These are phyloP conservation scores for Meyerozyma smithsonii DNA, from an alignment of 1,139 yeast genomes.

Conservation along the genomic window DNA sequence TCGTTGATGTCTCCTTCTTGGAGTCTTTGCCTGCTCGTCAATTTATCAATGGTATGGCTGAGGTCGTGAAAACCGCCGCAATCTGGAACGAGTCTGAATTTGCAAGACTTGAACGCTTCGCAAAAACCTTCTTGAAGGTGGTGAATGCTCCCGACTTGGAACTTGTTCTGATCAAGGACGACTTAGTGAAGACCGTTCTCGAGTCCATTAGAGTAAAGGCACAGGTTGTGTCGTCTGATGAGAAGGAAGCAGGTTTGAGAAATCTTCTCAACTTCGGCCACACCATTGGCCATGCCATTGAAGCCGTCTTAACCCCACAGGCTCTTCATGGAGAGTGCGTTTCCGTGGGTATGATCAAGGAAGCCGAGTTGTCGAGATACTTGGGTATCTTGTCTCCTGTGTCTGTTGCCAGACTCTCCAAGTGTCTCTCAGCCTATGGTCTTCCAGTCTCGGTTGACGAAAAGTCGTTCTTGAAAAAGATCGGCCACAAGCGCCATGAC, in stretches of 20 bases:
- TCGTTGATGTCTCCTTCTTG: conserved; percentile 84
- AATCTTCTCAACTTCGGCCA: conserved; percentile 94
- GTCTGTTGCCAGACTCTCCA: conserved; percentile 85
- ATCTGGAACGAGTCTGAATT: conserved; percentile 94
- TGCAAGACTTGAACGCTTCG: conserved; percentile 72
- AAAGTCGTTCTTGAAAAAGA: conserved; percentile 54
- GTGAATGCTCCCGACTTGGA: conserved; percentile 47
- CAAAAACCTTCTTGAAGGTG: conserved; percentile 61
- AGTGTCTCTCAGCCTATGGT: conserved; percentile 79
- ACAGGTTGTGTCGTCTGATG: conserved; percentile 89
- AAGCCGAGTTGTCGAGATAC: conserved; percentile 90
- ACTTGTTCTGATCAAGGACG: conserved; percentile 62
- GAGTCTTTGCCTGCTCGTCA: conserved; percentile 89
- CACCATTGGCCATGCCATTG: conserved; percentile 97
- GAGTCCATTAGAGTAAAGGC: conserved; percentile 92
- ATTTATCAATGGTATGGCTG: conserved; percentile 97
- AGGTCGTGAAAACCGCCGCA: conserved; percentile 96
- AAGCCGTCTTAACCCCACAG: conserved; percentile 92
- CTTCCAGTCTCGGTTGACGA: conserved; percentile 80
- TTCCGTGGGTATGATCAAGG: conserved; percentile 87
- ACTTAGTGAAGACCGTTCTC: conserved; percentile 71
- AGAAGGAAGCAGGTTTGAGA: conserved; percentile 91
- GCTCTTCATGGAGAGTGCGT: conserved; percentile 98
- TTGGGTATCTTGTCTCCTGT: conserved; percentile 86
- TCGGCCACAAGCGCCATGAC: conserved; percentile 55